Conservation (phyloP, 2,329 filamentous ascomycete species). For the Fusarium mundagurra region DNA sequence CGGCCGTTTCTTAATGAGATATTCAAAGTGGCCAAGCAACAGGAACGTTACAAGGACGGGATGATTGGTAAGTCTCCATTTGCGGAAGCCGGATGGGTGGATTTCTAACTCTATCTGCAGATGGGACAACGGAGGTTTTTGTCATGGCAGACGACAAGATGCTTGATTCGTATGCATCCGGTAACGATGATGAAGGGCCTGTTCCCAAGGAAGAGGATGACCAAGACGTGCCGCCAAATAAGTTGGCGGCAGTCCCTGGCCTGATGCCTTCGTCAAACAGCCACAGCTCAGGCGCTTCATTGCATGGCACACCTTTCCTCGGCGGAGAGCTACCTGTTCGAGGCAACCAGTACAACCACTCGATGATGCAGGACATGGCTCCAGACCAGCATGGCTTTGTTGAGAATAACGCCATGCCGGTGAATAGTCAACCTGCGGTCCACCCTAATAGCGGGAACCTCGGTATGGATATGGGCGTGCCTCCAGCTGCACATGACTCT, state of each 20-base stretch:
- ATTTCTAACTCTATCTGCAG: constrained; percentile 45
- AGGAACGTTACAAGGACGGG: constrained; percentile 65
- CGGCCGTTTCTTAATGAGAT: constrained; percentile 67
- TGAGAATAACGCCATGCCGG: constrained; percentile 49
- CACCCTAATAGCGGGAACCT: constrained; percentile 49
- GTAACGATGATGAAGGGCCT: constrained; percentile 55
- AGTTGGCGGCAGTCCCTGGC: constrained; percentile 46
- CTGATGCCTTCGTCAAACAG: constrained; percentile 50
- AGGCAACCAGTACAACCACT: constrained; percentile 51
- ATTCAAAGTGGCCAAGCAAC: constrained; percentile 67
- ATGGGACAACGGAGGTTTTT: constrained; percentile 58
- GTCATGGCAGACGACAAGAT: constrained; percentile 64
- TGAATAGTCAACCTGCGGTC: constrained; percentile 48
- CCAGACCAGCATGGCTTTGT: constrained; percentile 55
- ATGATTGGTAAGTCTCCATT: constrained; percentile 62
- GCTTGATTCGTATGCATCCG: constrained; percentile 57
- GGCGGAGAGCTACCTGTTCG: constrained; percentile 57
- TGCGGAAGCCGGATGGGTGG: not conserved
- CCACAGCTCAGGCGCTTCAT: constrained; percentile 48
- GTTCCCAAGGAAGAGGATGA: constrained; percentile 57
- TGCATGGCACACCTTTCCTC: constrained; percentile 52
- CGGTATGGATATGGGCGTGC: constrained; percentile 56
- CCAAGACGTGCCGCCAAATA: constrained; percentile 51
- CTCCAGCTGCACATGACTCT: constrained; percentile 55
- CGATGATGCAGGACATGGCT: constrained; percentile 56